A percentile compares a stretch with the other conserved stretches of the same genome.
Conservation (phyloP, 2,329 filamentous ascomycete species). For the Rhytidhysteron rufulum region DNA sequence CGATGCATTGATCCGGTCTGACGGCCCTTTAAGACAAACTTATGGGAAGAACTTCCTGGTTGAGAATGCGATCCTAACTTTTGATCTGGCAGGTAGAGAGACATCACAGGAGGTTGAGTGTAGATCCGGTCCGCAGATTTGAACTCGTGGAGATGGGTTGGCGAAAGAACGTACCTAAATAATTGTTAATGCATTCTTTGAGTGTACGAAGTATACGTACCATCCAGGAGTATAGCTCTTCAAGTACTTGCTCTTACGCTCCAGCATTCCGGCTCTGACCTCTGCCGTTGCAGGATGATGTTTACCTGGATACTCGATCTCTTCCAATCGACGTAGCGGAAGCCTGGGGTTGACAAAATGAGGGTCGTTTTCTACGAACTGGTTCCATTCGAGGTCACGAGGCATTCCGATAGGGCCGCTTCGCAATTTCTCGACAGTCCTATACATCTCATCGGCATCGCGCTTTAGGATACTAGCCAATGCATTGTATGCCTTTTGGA, state of each 20-base stretch:
- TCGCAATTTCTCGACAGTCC: conserved; percentile 74
- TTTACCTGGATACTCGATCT: conserved; percentile 88
- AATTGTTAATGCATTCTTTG: conserved; percentile 4
- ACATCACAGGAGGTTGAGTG: conserved; percentile 88
- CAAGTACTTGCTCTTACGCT: conserved; percentile 97
- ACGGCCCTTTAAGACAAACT: conserved; percentile 95
- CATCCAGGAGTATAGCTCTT: conserved; percentile 97
- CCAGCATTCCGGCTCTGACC: conserved; percentile 83
- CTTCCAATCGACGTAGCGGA: conserved; percentile 71
- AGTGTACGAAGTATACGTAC: conserved; percentile 49
- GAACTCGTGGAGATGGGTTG: conserved; percentile 97
- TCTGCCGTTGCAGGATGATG: conserved; percentile 79
- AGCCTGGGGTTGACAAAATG: conserved; percentile 84
- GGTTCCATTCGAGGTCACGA: conserved; percentile 86
- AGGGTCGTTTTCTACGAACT: conserved; percentile 75
- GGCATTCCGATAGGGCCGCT: conserved; percentile 87
- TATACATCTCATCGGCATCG: conserved; percentile 78
- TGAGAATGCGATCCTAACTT: conserved; percentile 90
- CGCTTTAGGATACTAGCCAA: conserved; percentile 88
- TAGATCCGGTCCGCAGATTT: conserved; percentile 90
- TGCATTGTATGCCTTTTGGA: conserved; percentile 96
- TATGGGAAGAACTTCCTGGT: conserved; percentile 80
- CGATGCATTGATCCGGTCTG: conserved; percentile 92
- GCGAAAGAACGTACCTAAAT: conserved; percentile 84
- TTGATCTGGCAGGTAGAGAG: conserved; percentile 88